Evolutionary conservation across 257 asterid genomes (phyloP), one percentile per base, ranked within the genome.

Genomic region (Ilex asprella): DNA sequence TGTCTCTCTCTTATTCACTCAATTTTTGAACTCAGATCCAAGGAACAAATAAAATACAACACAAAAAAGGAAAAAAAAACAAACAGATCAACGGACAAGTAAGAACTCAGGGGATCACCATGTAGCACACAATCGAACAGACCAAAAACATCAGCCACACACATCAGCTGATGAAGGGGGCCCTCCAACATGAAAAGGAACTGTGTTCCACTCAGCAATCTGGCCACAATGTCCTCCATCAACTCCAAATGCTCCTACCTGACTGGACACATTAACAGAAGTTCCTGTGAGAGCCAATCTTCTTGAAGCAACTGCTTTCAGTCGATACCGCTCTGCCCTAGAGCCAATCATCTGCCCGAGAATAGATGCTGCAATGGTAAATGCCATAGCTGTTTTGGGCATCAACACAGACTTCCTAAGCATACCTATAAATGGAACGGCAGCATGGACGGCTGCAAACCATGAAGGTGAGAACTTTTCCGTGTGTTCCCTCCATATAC

Each of bases 401-500:
- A 91, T 91, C 79, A 91, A 56, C 5, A 91, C 73, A 0, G 91
- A 82, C 75, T 91, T 91, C 81, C 98, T 84, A 30, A 91, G 88
- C 82, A 91, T 84, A 63, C 73, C 98, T 61, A 91, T 91, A 74
- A 91, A 91, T 5, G 98, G 98, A 16, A 91, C 94, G 30, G 98
- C 96, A 14, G 98, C 96, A 62, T 91, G 98, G 30, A 91, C 96
- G 2, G 98, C 96, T 7, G 61, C 83, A 62, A 91, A 91, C 98
- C 98, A 91, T 2, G 94, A 81, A 1, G 91, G 91, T 0, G 98
- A 86, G 73, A 91, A 91, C 69, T 91, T 91, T 32, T 75, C 70
- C 2, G 98, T 91, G 71, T 91, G 96, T 71, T 91, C 98, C 69
- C 98, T 79, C 98, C 98, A 91, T 64, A 91, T 67, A 21, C 98